These are phyloP conservation scores for Backusella westeae DNA, from an alignment of 192 early-diverging fungal genomes.

Conservation along the genomic window DNA sequence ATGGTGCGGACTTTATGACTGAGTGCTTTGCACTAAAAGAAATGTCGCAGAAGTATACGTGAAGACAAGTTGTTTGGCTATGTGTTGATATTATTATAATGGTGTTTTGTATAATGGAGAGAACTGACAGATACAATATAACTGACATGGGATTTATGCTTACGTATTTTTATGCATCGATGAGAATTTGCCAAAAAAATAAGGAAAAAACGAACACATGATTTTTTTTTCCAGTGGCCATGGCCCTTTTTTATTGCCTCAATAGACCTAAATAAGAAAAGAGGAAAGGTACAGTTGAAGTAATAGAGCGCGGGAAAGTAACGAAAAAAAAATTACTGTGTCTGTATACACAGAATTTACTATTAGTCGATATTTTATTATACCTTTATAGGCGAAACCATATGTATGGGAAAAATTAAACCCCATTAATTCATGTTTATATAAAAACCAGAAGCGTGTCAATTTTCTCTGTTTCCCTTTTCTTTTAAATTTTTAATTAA, in stretches of 20 bases:
- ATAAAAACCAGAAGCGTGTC: neutral
- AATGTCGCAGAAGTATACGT: neutral
- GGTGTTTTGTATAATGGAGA: neutral
- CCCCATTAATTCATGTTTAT: neutral
- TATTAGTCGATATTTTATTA: constrained; percentile 1
- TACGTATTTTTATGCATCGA: neutral
- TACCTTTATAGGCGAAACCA: neutral
- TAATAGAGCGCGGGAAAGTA: neutral
- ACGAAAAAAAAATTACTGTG: neutral
- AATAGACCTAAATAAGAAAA: neutral
- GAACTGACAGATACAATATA: neutral
- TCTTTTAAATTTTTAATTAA: neutral
- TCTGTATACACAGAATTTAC: neutral
- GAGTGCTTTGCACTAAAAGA: neutral
- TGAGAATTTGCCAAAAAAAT: neutral
- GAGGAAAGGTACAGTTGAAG: neutral
- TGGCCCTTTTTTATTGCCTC: neutral
- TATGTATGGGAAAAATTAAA: neutral
- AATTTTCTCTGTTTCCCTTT: neutral
- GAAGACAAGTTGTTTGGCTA: neutral
- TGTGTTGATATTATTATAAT: neutral
- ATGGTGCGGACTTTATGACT: neutral
- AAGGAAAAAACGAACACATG: neutral
- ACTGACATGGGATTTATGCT: neutral
- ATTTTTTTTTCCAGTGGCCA: neutral